phyloP scores from a whole-genome alignment of 1,139 yeast genomes.

The Blastobotrys buckinghamii region DNA sequence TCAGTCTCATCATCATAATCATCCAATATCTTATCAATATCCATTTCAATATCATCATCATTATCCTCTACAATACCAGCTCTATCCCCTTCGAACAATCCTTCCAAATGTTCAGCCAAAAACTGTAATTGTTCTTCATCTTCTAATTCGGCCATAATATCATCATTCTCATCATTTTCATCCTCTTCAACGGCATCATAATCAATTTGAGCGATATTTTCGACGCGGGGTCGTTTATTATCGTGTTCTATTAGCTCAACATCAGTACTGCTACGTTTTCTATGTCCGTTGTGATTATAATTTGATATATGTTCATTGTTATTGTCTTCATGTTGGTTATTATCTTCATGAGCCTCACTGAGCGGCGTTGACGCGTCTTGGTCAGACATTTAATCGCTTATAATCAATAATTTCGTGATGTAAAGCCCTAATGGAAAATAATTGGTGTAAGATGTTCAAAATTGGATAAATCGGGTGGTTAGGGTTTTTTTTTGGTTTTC shows the following conservation, averaged over 20 bases:
- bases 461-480: background rate
- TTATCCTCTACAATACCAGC: background rate
- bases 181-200: conserved; percentile 1
- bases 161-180: conserved; percentile 6
- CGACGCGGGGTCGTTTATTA: conserved; percentile 3
- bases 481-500: conserved; percentile 1
- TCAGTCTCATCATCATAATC: background rate
- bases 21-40: too few relatives aligned
- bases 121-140: conserved; percentile 28
- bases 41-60: background rate
- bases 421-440: conserved; percentile 5
- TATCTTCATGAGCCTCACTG: conserved; percentile 2
- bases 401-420: background rate
- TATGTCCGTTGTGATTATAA: background rate
- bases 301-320: background rate
- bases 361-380: conserved; percentile 5
- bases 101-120: conserved; percentile 24
- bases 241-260: background rate
- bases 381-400: conserved; percentile 2
- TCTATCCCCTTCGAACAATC: background rate
- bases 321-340: background rate
- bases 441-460: background rate
- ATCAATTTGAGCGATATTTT: background rate
- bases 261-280: conserved; percentile 4
- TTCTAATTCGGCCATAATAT: conserved; percentile 18